phyloP scores from a whole-genome alignment of 495 filamentous ascomycete genomes.

The Daldinia concentrica region DNA sequence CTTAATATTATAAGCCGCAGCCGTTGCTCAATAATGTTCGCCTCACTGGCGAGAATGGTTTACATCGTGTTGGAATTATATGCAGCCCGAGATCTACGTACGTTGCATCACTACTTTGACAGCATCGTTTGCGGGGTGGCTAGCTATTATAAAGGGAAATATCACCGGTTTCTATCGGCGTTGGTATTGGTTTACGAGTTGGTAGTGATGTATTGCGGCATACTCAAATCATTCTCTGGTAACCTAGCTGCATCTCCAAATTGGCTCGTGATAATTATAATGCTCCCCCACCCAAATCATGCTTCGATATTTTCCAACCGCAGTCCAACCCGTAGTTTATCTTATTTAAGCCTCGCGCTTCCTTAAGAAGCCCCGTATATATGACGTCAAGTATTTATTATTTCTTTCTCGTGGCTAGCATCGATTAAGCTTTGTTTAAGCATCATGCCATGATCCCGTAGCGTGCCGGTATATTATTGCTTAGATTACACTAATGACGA shows the following conservation, averaged over 20 bases:
- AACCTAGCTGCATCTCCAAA: conserved; percentile 24
- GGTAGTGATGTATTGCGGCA: conserved; percentile 29
- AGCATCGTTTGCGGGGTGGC: conserved; percentile 40
- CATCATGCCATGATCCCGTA: background rate
- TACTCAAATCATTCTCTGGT: background rate
- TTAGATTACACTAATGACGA: background rate
- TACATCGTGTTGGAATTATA: conserved; percentile 30
- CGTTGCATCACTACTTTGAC: conserved; percentile 23
- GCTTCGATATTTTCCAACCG: conserved; percentile 1
- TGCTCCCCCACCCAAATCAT: conserved; percentile 2
- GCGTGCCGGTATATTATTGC: background rate
- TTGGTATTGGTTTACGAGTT: conserved; percentile 23
- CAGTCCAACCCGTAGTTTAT: conserved; percentile 6
- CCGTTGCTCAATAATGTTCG: background rate
- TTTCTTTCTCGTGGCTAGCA: background rate
- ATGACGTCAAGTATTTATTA: background rate
- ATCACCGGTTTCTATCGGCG: conserved; percentile 23
- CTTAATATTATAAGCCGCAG: background rate
- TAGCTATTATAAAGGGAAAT: conserved; percentile 23
- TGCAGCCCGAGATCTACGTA: conserved; percentile 15
- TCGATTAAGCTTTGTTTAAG: background rate
- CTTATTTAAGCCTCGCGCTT: conserved; percentile 5
- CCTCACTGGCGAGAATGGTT: conserved; percentile 8
- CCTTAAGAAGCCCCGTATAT: background rate
- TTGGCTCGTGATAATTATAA: conserved; percentile 37